phyloP scores from a whole-genome alignment of 495 filamentous ascomycete genomes.

The Friedmanniomyces simplex region DNA sequence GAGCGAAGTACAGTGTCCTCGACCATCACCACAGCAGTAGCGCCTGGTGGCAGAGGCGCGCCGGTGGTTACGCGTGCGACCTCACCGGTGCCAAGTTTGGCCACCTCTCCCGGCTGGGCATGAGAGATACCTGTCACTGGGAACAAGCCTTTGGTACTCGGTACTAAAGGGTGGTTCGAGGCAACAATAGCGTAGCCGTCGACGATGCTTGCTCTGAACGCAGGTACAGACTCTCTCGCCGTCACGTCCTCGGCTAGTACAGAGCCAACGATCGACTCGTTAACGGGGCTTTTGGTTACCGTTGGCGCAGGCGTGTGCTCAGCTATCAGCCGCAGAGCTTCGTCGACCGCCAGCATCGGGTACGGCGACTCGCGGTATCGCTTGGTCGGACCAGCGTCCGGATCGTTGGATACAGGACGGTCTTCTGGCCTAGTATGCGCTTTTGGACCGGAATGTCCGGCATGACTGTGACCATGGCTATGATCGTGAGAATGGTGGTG shows the following conservation, averaged over 20 bases:
- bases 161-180: constrained; percentile 36
- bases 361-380: constrained; percentile 80
- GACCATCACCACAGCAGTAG: constrained; percentile 93
- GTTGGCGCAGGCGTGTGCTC: constrained; percentile 54
- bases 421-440: constrained; percentile 58
- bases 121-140: constrained; percentile 83
- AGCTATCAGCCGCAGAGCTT: constrained; percentile 63
- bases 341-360: constrained; percentile 77
- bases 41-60: constrained; percentile 77
- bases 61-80: constrained; percentile 90
- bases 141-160: constrained; percentile 61
- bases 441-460: constrained; percentile 52
- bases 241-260: constrained; percentile 76
- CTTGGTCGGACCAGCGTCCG: constrained; percentile 61
- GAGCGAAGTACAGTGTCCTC: constrained; percentile 74
- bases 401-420: constrained; percentile 64
- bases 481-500: constrained; percentile 48
- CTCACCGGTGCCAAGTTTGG: constrained; percentile 56
- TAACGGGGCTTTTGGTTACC: constrained; percentile 47
- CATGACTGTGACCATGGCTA: constrained; percentile 44
- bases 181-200: constrained; percentile 85
- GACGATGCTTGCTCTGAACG: constrained; percentile 90
- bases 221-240: constrained; percentile 73
- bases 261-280: constrained; percentile 53
- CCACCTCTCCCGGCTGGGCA: constrained; percentile 53